A percentile compares a stretch with the other conserved stretches of the same genome.
phyloP scores from a whole-genome alignment of 1,284 basidiomycete species.

The Melampsora abietis-canadensis region DNA sequence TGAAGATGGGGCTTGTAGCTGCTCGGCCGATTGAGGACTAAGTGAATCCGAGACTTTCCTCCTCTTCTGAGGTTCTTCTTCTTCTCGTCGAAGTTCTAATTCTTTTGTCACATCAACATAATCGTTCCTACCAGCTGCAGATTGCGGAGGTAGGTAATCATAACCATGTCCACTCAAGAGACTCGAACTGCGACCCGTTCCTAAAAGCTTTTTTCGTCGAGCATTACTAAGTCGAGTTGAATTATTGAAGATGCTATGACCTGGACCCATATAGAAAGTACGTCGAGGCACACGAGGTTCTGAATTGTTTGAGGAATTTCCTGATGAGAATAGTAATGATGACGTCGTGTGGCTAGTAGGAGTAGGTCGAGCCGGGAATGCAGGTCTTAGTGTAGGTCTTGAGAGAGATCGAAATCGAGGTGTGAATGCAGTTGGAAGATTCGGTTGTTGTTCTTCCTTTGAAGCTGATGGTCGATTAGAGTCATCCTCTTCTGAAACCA shows the following conservation, averaged over 20 bases:
- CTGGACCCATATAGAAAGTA: conserved; percentile 25
- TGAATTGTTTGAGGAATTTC: neutral
- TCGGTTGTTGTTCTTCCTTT: neutral
- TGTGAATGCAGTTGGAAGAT: conserved; percentile 16
- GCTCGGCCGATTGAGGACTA: neutral
- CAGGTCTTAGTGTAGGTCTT: neutral
- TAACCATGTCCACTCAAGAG: neutral
- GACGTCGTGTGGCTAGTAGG: neutral
- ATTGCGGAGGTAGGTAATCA: neutral
- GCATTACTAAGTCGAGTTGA: conserved; percentile 4
- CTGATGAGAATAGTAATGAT: neutral
- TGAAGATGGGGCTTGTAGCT: no score
- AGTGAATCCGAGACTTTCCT: neutral
- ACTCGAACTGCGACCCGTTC: no score
- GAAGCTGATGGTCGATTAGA: neutral
- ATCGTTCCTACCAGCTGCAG: neutral
- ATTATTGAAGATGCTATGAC: conserved; percentile 14
- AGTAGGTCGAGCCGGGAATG: neutral
- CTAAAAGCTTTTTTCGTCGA: neutral
- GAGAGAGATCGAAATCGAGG: conserved; percentile 24
- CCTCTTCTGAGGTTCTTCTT: neutral
- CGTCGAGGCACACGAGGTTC: neutral
- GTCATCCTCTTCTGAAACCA: neutral
- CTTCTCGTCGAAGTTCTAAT: neutral
- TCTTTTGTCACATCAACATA: neutral